Evolutionary conservation across 768 basidiomycete species (phyloP).

Genomic region (Arthromyces matolae): DNA sequence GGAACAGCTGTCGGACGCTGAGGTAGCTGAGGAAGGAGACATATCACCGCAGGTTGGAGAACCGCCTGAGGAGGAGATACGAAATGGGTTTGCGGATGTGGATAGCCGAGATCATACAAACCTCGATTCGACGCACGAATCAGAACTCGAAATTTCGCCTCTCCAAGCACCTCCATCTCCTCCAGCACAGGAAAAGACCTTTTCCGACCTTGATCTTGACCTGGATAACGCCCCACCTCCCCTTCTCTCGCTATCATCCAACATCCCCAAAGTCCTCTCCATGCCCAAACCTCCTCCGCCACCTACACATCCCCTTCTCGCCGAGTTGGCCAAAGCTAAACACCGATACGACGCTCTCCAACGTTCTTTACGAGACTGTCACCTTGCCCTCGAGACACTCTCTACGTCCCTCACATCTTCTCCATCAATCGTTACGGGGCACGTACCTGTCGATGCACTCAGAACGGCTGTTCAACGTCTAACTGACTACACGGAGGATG

Average conservation of each 20-base stretch:
- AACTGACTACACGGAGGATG: slow-evolving; percentile 73
- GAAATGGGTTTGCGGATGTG: too few relatives aligned
- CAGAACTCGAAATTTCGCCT: background rate
- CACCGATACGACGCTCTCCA: slow-evolving; percentile 26
- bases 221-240: too few relatives aligned
- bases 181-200: too few relatives aligned
- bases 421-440: slow-evolving; percentile 6
- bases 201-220: too few relatives aligned
- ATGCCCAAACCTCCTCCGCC: slow-evolving; percentile 7
- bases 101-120: too few relatives aligned
- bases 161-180: too few relatives aligned
- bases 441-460: slow-evolving; percentile 35
- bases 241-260: background rate
- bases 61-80: too few relatives aligned
- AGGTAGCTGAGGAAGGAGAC: too few relatives aligned
- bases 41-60: too few relatives aligned
- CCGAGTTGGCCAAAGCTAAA: slow-evolving; percentile 39
- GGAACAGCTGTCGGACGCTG: too few relatives aligned
- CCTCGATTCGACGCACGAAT: too few relatives aligned
- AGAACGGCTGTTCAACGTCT: slow-evolving; percentile 56
- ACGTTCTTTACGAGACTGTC: slow-evolving; percentile 36
- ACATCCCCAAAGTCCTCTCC: background rate
- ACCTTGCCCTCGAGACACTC: slow-evolving; percentile 59
- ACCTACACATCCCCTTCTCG: slow-evolving; percentile 37
- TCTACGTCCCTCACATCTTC: slow-evolving; percentile 28